Base-by-base conservation (phyloP, 164 flowering plant genomes). In the Piper betle region DNA sequence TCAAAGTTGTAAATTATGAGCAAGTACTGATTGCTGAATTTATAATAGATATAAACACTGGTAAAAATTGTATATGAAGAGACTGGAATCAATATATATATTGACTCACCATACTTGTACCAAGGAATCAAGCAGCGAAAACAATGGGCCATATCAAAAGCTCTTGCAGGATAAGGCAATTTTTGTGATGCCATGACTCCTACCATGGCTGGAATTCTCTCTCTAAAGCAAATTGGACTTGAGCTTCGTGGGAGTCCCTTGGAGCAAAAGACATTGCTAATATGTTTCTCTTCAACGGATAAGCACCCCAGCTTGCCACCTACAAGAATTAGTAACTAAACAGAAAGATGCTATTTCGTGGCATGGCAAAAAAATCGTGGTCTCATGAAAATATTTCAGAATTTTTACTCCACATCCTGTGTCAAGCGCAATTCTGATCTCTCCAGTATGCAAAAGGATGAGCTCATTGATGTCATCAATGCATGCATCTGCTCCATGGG, bases 291-390 rank as follows among this genome's bases (percentile, higher is more conserved):
- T 80, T 86, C 58, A 88, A 70, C 60, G 90, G 67, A 75, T 82
- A 93, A 6, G 99, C 99, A 38, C 99, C 98, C 84, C 84, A 93
- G 72, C 97, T 93, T 54, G 99, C 97, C 74, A 93, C 99, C 99
- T 91, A 25, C 33, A 25, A 25, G 33, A 25, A 25, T 25, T 25
- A 25, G 33, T 6, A 42, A 42, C 46, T 19, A 55, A 55, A 4
- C 43, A n/a, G 42, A 39, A 25, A 18, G 1, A 42, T 16, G 11
- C 37, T 54, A 39, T 25, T 25, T 25, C 33, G 33, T 25, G 33
- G 33, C 33, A 1, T 25, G 33, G 33, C 33, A 25, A 25, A 25
- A 25, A 25, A 25, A 25, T 25, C 33, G 33, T 25, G 33, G 33
- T 25, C 33, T 25, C 33, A 2, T 25, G 33, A 25, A 25, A 25